Base-by-base conservation (phyloP, 306 rosid species). In the Aeschynomene evenia region DNA sequence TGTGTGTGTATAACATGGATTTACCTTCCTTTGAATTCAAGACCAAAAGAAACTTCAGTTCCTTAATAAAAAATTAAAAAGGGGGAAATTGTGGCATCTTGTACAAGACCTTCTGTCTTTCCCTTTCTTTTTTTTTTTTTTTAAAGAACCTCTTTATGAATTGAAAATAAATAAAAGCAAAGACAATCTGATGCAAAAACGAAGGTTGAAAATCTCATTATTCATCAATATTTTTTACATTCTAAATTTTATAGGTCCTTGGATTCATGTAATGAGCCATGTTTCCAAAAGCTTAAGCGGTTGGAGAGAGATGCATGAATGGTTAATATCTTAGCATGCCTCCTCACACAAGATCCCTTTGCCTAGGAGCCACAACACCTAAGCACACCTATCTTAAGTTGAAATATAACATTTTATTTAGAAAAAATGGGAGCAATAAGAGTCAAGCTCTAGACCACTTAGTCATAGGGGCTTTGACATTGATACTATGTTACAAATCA, bases 1-100 rank as follows among this genome's bases (percentile, higher is more conserved):
- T 13, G 29, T 62, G n/a, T n/a, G n/a, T n/a, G n/a, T n/a, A n/a
- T n/a, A 43, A 14, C 60, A 66, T 12, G 19, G 11, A 19, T 33
- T 21, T n/a, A 50, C 37, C 62, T 49, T 55, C 51, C 55, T 36
- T 67, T 58, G 4, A 51, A 75, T 66, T 34, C 52, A 15, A 26
- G 34, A 52, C 56, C 55, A 37, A 23, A 37, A n/a, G 18, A 37
- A 36, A 37, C 11, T 50, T 50, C 2, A 2, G 13, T 28, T 45
- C 28, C 3, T 18, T 0, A 20, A 66, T 16, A 15, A 50, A 66
- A 21, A 28, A 16, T 0, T 16, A 48, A 67, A 67, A 52, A 34
- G 0, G 23, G 43, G 21, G 26, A 23, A 14, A 46, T 20, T 54
- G 54, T 20, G 34, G 24, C 19, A 63, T 51, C 56, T 63, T 51